Base-by-base conservation (phyloP, 768 basidiomycete genomes). In the Termitomyces sp. region DNA sequence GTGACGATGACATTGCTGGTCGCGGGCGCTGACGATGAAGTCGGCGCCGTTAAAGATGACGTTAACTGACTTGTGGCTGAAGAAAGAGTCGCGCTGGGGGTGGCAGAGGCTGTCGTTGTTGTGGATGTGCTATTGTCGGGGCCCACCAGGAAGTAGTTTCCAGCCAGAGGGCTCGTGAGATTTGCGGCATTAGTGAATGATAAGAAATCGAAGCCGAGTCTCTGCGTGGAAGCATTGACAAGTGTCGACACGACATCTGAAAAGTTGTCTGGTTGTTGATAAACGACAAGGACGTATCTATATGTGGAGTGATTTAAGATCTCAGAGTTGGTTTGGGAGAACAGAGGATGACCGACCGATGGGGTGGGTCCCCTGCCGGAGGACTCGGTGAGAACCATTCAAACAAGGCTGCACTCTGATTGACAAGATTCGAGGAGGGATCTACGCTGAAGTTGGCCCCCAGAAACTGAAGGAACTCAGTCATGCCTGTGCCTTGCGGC, bases 111-210 rank as follows among this genome's bases (percentile, higher is more conserved):
- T 5, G n/a, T n/a, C n/a, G 56, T 22, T 10, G 50, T 12, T 26
- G 44, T 46, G 22, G 18, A 44, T 7, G 60, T 56, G 56, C 61
- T 56, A 59, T 67, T 63, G 40, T 65, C 66, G 5, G 76, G 69
- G 3, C 75, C 76, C 16, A 74, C 72, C 32, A 77, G 64, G 66
- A 80, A 80, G 64, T 73, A 80, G 46, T 72, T 77, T 34, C 78
- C 79, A 18, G 75, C 77, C 43, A 79, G 60, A 3, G 77, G 76
- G 27, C 62, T 53, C 1, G 72, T 73, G 16, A 80, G 67, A 30
- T 71, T 66, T 9, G 72, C 60, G 16, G 62, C 66, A 26, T 61
- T 57, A 7, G 70, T 72, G 61, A 81, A 79, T 14, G 58, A 58
- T 32, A 72, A 68, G 53, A 78, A 62, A 58, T 76, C 76, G 69